These are phyloP conservation scores for Cyberlindnera suaveolens DNA, from an alignment of 805 yeast genomes.

Conservation along the genomic window DNA sequence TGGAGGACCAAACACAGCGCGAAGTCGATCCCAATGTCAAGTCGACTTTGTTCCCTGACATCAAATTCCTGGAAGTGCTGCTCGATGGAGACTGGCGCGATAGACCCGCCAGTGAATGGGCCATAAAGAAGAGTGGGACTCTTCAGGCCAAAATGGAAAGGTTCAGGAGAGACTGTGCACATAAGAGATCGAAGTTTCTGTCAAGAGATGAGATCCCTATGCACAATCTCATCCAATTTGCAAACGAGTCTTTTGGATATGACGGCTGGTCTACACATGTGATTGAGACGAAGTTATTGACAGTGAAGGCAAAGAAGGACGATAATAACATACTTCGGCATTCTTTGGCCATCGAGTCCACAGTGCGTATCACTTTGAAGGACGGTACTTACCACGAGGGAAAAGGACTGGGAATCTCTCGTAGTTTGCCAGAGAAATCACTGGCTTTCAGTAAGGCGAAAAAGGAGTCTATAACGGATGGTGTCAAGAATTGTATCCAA, in stretches of 20 bases:
- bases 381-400: conserved; percentile 83
- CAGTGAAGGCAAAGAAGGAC: conserved; percentile 10
- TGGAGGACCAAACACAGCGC: neutral
- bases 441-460: conserved; percentile 76
- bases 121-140: conserved; percentile 39
- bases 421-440: conserved; percentile 54
- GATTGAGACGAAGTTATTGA: conserved; percentile 16
- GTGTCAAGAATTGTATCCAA: conserved; percentile 68
- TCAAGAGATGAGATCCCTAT: conserved; percentile 23
- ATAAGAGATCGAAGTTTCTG: conserved; percentile 3
- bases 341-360: conserved; percentile 30
- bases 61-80: conserved; percentile 22
- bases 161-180: conserved; percentile 3
- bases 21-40: neutral
- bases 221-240: conserved; percentile 31
- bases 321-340: conserved; percentile 9
- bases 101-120: conserved; percentile 41
- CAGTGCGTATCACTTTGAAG: conserved; percentile 61
- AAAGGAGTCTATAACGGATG: conserved; percentile 84
- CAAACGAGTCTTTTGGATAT: conserved; percentile 49
- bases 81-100: conserved; percentile 28
- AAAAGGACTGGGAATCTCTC: conserved; percentile 67
- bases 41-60: conserved; percentile 10
- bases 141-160: conserved; percentile 42
- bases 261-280: conserved; percentile 52